Conservation (phyloP, 768 basidiomycete species). For the Termitomyces sp. region DNA sequence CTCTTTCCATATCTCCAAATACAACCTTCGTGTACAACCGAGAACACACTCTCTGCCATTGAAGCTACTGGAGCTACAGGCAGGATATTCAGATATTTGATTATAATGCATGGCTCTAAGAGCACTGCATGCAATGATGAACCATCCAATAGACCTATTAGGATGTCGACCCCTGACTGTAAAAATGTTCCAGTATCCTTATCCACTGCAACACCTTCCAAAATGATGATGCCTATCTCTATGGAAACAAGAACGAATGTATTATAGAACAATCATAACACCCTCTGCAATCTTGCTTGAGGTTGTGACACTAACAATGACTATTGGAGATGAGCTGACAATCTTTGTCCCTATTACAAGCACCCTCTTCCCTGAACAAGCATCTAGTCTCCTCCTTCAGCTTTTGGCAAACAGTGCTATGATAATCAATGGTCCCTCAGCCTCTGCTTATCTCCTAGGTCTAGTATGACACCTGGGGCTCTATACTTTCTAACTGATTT, state of each 20-base stretch:
- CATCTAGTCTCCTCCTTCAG: constrained; percentile 33
- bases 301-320: constrained; percentile 28
- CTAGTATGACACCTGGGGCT: too few species aligned
- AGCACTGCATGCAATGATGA: background rate
- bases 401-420: constrained; percentile 26
- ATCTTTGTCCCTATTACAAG: constrained; percentile 32
- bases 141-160: background rate
- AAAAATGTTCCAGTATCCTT: background rate
- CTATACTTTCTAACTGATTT: too few species aligned
- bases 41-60: constrained; percentile 39
- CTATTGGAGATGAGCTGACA: too few species aligned
- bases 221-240: background rate
- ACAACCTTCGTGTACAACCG: constrained; percentile 29
- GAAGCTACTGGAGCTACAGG: constrained; percentile 39
- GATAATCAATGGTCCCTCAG: too few species aligned
- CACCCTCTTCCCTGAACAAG: constrained; percentile 38
- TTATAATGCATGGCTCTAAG: background rate
- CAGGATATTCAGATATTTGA: constrained; percentile 25
- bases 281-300: background rate
- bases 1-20: background rate
- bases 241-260: background rate
- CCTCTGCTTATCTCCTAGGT: too few species aligned
- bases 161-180: background rate
- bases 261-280: too few species aligned
- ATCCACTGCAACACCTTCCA: background rate